Evolutionary conservation across 2,329 filamentous ascomycete genomes (phyloP).

Genomic region (Aspergillus floridensis): DNA sequence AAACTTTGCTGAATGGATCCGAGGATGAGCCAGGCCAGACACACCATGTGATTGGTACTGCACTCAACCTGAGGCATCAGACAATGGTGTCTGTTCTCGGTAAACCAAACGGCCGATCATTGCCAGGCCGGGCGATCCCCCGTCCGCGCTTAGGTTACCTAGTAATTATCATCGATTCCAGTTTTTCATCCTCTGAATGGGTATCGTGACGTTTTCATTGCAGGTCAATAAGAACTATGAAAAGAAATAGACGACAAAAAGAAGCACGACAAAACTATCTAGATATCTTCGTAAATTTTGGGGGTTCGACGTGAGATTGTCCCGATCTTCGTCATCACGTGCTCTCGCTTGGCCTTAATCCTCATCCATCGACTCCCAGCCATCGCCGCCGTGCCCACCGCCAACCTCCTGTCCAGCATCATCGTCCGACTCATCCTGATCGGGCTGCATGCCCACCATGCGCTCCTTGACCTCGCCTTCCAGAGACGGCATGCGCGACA

Average conservation of each 20-base stretch:
- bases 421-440: conserved; percentile 67
- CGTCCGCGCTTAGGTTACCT: neutral
- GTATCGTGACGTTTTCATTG: conserved; percentile 24
- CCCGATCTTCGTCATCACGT: neutral
- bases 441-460: conserved; percentile 67
- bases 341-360: conserved; percentile 31
- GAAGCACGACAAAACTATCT: neutral
- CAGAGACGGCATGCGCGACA: conserved; percentile 61
- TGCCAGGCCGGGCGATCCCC: neutral
- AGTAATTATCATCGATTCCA: neutral
- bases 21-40: neutral
- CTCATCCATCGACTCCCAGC: conserved; percentile 57
- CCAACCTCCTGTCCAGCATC: conserved; percentile 54
- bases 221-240: neutral
- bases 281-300: conserved; percentile 3
- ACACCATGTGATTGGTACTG: conserved; percentile 2
- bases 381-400: conserved; percentile 49
- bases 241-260: neutral
- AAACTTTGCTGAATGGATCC: neutral
- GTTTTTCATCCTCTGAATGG: conserved; percentile 4
- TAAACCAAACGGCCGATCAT: neutral
- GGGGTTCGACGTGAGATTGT: neutral
- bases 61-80: neutral
- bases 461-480: conserved; percentile 69
- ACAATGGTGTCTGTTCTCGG: neutral